These are phyloP conservation scores for Starmerella vaccinii DNA, from an alignment of 805 yeast species.

Conservation along the genomic window DNA sequence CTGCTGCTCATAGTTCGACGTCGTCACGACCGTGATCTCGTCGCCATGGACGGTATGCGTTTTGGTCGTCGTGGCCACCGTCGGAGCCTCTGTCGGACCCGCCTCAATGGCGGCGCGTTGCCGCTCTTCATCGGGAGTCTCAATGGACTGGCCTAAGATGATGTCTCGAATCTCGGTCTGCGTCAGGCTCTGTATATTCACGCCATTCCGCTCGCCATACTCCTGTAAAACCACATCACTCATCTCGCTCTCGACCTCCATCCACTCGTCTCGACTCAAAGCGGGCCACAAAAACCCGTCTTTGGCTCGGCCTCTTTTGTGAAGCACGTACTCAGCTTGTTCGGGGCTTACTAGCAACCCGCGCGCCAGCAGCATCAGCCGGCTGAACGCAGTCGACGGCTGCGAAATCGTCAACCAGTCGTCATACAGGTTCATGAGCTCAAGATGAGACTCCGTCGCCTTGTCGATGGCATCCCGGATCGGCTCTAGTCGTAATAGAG, in stretches of 20 bases:
- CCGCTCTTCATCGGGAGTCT: slow-evolving; percentile 77
- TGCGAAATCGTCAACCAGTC: slow-evolving; percentile 83
- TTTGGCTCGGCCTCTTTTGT: slow-evolving; percentile 66
- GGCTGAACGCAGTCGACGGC: slow-evolving; percentile 85
- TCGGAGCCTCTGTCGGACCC: slow-evolving; percentile 36
- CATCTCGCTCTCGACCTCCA: slow-evolving; percentile 72
- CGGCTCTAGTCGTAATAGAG: slow-evolving; percentile 73
- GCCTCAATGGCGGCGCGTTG: slow-evolving; percentile 45
- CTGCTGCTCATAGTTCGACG: slow-evolving; percentile 77
- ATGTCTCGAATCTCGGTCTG: slow-evolving; percentile 90
- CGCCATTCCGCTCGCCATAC: slow-evolving; percentile 74
- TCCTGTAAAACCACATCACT: slow-evolving; percentile 80
- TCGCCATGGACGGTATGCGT: slow-evolving; percentile 93
- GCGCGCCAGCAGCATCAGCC: slow-evolving; percentile 71
- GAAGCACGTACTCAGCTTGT: slow-evolving; percentile 41
- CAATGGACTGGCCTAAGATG: slow-evolving; percentile 86
- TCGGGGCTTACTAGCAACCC: slow-evolving; percentile 72
- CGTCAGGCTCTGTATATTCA: slow-evolving; percentile 76
- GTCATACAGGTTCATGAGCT: slow-evolving; percentile 79
- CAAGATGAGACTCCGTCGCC: slow-evolving; percentile 91
- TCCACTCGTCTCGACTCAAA: slow-evolving; percentile 82
- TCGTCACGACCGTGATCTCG: slow-evolving; percentile 86
- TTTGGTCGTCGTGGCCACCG: slow-evolving; percentile 66
- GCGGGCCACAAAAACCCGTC: slow-evolving; percentile 92
- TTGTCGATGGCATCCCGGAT: slow-evolving; percentile 65